Base-by-base conservation (phyloP, 768 basidiomycete genomes). In the Phylloporus sp. region DNA sequence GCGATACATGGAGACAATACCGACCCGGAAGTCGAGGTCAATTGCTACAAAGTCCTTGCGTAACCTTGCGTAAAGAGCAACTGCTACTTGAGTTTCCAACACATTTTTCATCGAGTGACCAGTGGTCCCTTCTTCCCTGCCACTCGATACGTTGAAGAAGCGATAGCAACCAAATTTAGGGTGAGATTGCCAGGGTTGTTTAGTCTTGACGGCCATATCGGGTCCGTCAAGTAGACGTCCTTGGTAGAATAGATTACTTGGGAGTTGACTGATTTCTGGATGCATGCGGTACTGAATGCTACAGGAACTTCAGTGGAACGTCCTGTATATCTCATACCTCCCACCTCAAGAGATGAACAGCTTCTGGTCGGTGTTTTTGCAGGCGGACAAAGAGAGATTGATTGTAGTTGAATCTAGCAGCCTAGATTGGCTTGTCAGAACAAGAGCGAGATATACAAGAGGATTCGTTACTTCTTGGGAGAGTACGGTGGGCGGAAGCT, bases 221-320 rank as follows among this genome's bases (percentile, higher is more conserved):
- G 92, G 93, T 1, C 97, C 97, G 66, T 99, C 92, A 39, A 80
- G 72, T 10, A 99, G 73, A 31, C 80, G 76, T 7, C 84, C 82
- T 47, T 84, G 72, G 65, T 99, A 99, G 72, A 99, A 99, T 2
- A 93, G 70, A 41, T 76, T 77, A 53, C 94, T 97, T 0, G 97
- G 97, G 16, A 99, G 79, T 45, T 75, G 75, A 55, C 93, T 95
- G 64, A 98, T 97, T 46, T 91, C 85, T 2, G 95, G 95, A 65
- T 99, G 95, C 97, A 99, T 99, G 58, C 97, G 95, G 66, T 99
- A 99, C 72, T 99, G 97, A 36, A 99, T 98, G 59, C 95, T 97
- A 52, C 53, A 31, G 53, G 22, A 39, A 22, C 44, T 47, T 54
- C 27, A 22, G 45, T 9, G 13, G 6, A 43, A 11, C 53, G 12